Evolutionary conservation across 2,329 filamentous ascomycete species (phyloP).

Genomic region (Davidsoniella australis): DNA sequence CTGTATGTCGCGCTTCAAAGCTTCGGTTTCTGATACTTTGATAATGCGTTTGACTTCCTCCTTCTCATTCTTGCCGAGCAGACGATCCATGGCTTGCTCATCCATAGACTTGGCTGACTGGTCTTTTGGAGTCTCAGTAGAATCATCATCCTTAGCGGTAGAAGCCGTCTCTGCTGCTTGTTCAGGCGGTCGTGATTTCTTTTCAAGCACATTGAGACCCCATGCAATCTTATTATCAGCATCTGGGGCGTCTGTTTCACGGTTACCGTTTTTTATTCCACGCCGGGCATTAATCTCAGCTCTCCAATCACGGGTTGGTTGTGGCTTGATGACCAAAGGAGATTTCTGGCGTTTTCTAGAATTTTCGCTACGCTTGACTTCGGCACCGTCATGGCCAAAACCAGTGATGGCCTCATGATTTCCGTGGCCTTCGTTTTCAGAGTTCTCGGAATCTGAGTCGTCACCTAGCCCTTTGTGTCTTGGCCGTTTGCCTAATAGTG

Average conservation of each 20-base stretch:
- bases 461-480: constrained; percentile 11
- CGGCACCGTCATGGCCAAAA: constrained; percentile 6
- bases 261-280: background rate
- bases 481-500: constrained; percentile 13
- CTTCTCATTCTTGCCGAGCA: constrained; percentile 36
- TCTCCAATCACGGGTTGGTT: constrained; percentile 10
- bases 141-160: background rate
- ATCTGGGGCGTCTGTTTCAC: constrained; percentile 20
- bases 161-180: background rate
- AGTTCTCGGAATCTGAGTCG: constrained; percentile 13
- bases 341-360: background rate
- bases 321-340: constrained; percentile 12
- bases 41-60: constrained; percentile 34
- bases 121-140: background rate
- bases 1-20: constrained; percentile 52
- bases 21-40: constrained; percentile 42
- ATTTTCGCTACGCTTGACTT: background rate
- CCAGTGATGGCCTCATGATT: constrained; percentile 9
- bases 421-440: constrained; percentile 6
- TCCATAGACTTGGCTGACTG: constrained; percentile 20
- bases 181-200: background rate
- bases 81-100: constrained; percentile 45
- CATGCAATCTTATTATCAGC: constrained; percentile 37
- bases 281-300: constrained; percentile 10
- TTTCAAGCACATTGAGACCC: constrained; percentile 23